These are phyloP conservation scores for Lecanicillium sp. DNA, from an alignment of 2,329 filamentous ascomycete genomes.

Conservation along the genomic window DNA sequence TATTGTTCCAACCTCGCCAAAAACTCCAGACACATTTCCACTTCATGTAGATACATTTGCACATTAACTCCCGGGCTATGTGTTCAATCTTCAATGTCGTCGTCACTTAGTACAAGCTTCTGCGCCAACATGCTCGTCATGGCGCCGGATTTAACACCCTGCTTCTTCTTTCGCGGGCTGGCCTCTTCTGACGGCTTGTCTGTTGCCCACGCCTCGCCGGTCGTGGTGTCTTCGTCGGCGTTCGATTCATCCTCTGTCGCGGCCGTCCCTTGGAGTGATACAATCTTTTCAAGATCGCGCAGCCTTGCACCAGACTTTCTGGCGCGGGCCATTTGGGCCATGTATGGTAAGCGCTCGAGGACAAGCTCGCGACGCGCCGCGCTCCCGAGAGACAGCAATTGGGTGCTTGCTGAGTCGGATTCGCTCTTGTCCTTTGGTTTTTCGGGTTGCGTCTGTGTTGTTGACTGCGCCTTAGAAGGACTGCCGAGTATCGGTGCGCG, in stretches of 20 bases:
- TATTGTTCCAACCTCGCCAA: no score
- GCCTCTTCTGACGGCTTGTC: constrained; percentile 49
- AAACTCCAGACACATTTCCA: no score
- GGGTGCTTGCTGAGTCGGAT: constrained; percentile 17
- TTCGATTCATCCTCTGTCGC: constrained; percentile 35
- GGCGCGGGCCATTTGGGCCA: constrained; percentile 55
- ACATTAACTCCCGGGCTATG: no score
- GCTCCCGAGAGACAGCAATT: constrained; percentile 51
- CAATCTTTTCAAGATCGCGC: constrained; percentile 58
- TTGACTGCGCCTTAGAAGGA: no score
- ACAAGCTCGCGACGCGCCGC: constrained; percentile 66
- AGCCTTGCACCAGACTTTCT: constrained; percentile 31
- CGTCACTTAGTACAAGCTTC: constrained; percentile 68
- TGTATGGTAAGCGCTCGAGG: constrained; percentile 80
- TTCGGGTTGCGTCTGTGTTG: background rate
- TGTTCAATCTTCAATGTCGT: constrained; percentile 67
- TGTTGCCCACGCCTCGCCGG: constrained; percentile 50
- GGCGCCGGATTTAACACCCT: constrained; percentile 27
- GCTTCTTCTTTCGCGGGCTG: constrained; percentile 38
- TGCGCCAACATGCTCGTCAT: constrained; percentile 43
- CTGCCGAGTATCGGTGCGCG: constrained; percentile 14
- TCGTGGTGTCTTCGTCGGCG: constrained; percentile 33
- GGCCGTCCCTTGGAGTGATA: constrained; percentile 55
- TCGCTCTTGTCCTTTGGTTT: background rate
- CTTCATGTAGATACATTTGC: background rate